Base-by-base conservation (phyloP, 2,329 filamentous ascomycete genomes). In the Ophiocordyceps australis region DNA sequence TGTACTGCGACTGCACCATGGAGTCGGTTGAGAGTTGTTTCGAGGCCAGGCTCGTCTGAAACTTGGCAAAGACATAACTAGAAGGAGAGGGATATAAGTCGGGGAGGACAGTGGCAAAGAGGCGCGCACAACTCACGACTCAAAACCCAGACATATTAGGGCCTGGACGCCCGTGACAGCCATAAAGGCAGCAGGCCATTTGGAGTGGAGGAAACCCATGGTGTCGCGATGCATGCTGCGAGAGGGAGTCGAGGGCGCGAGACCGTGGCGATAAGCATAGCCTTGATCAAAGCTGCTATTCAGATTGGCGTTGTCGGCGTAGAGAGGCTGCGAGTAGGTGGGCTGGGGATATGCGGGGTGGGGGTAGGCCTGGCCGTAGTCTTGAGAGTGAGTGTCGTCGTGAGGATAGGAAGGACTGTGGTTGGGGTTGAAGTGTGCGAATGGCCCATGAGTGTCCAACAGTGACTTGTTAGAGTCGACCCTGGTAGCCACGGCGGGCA, bases 171-270 rank as follows among this genome's bases (percentile, higher is more conserved):
- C 50, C 19, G 80, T 73, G 19, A 78, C 64, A 35, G 71, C 49
- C 52, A 91, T 70, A 47, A 95, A 95, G 33, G 71, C 59, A 62
- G 82, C 86, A 11, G 85, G 83, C 86, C 89, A 98, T 43, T 65
- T 69, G 30, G 79, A 78, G 45, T 73, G 79, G 39, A 91, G 75
- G 39, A 78, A 70, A 46, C 83, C 86, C 58, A 85, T 40, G 29
- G 34, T 43, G 31, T 40, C 40, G 21, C 38, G 38, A 22, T 42
- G 37, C 17, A 47, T 43, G 30, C 45, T 47, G 22, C 35, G 32
- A 11, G 47, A 37, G 9, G 43, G 40, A 17, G 38, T 37, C 12
- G 51, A 49, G 16, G 47, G 35, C 9, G 43, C 38, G 20, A 52
- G 29, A 22, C 46, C 52, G 35, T 54, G 45, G 24, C 51, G 47